Percentiles rank a stretch among this genome's conserved stretches.
These are phyloP conservation scores for Penicillium oxalicum DNA, from an alignment of 2,329 filamentous ascomycete genomes.

Conservation along the genomic window DNA sequence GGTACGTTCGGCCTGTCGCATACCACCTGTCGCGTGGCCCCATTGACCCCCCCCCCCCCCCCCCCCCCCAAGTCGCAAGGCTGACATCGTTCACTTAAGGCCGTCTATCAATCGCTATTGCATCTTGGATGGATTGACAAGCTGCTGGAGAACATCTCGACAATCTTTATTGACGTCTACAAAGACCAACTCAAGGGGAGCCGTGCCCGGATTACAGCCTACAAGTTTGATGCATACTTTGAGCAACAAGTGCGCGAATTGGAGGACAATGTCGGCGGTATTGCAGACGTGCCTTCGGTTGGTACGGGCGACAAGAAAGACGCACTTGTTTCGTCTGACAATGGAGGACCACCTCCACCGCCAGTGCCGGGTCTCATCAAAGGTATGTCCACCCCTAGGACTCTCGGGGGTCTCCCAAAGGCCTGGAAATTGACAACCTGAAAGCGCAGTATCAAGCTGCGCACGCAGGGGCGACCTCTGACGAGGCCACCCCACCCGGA, in stretches of 20 bases:
- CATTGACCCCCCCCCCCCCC: neutral
- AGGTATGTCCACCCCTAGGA: constrained; percentile 24
- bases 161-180: constrained; percentile 86
- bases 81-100: constrained; percentile 48
- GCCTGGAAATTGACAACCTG: constrained; percentile 17
- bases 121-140: constrained; percentile 97
- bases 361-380: constrained; percentile 49
- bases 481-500: constrained; percentile 62
- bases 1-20: constrained; percentile 47
- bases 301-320: constrained; percentile 43
- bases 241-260: constrained; percentile 85
- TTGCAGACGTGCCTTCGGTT: constrained; percentile 41
- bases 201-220: constrained; percentile 71
- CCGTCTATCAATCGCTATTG: constrained; percentile 91
- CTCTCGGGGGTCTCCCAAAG: neutral
- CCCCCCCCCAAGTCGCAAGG: constrained; percentile 4
- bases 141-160: constrained; percentile 88
- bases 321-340: constrained; percentile 44
- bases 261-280: constrained; percentile 33
- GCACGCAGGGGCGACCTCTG: constrained; percentile 45
- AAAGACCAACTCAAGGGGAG: constrained; percentile 77
- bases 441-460: constrained; percentile 43
- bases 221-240: constrained; percentile 87
- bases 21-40: constrained; percentile 6
- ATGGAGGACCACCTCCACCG: constrained; percentile 47